Evolutionary conservation across 2,329 filamentous ascomycete species (phyloP), one percentile per base, ranked within the genome.

Genomic region (Teratosphaeria zuluensis): DNA sequence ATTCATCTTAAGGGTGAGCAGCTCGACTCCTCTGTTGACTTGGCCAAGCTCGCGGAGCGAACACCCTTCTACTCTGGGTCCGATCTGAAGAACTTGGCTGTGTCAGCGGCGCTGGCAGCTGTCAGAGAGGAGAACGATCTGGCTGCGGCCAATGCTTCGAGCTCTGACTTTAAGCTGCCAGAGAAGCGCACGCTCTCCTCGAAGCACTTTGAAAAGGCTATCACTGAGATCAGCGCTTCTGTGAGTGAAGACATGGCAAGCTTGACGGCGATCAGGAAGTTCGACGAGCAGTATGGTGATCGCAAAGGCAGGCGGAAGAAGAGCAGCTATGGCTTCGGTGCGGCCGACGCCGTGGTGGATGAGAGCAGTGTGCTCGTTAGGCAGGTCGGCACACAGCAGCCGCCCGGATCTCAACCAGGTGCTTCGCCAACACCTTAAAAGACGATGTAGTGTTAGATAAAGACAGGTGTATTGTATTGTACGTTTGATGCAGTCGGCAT

Each of bases 241-340:
- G 92, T 96, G 64, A 92, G 85, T 66, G 92, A 96, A 73, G 92
- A 99, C 69, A 97, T 96, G 92, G 80, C 84, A 54, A 90, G 85
- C 33, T 77, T 99, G 62, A 84, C 84, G 64, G 89, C 89, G 12
- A 96, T 99, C 67, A 83, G 90, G 66, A 95, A 95, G 75, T 99
- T 97, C 69, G 94, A 99, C 70, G 90, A 96, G 75, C 88, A 92
- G 72, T 99, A 92, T 72, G 92, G 94, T 30, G 91, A 96, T 70
- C 82, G 87, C 38, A 87, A 84, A 68, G 83, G 81, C 1, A 82
- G 83, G 65, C 81, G 63, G 55, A 72, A 71, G 66, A 73, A 72
- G 66, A 55, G 63, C 9, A 62, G 63, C 16, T 72, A 70, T 61
- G 72, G 72, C 1, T 73, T 73, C 59, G 68, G 68, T 9, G 51